Percentiles rank a stretch among this genome's conserved stretches.
Conservation (phyloP, 2,329 filamentous ascomycete genomes). For the Cercospora sesami region DNA sequence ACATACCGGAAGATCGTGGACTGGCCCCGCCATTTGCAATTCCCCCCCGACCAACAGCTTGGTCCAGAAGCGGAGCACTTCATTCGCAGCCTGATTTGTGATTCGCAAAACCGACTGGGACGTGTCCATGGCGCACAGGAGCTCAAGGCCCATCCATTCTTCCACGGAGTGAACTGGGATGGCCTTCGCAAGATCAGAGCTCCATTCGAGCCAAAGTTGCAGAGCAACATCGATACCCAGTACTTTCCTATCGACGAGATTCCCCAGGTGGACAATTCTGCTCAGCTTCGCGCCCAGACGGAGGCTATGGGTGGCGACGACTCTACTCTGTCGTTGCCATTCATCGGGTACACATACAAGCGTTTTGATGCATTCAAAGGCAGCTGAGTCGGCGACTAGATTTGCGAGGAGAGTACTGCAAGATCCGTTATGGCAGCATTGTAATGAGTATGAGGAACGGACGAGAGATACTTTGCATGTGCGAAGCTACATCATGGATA, state of each 20-base stretch:
- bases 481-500: slow-evolving; percentile 5
- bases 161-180: slow-evolving; percentile 94
- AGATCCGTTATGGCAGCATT: background rate
- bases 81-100: slow-evolving; percentile 90
- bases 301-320: slow-evolving; percentile 73
- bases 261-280: slow-evolving; percentile 91
- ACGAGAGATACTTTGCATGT: slow-evolving; percentile 2
- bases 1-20: slow-evolving; percentile 99
- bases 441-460: slow-evolving; percentile 1
- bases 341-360: slow-evolving; percentile 97
- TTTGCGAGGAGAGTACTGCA: background rate
- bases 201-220: slow-evolving; percentile 91
- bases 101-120: slow-evolving; percentile 87
- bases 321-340: slow-evolving; percentile 92
- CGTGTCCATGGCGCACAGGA: slow-evolving; percentile 78
- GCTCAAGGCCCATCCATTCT: slow-evolving; percentile 93
- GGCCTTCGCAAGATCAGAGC: slow-evolving; percentile 88
- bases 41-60: slow-evolving; percentile 90
- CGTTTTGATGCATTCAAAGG: slow-evolving; percentile 72
- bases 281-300: slow-evolving; percentile 79
- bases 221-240: slow-evolving; percentile 90
- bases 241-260: slow-evolving; percentile 99
- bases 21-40: slow-evolving; percentile 93
- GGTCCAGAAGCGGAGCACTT: slow-evolving; percentile 87
- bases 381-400: slow-evolving; percentile 26